Conservation (phyloP, 192 early-diverging fungal genomes). For the Coemansia sp. region DNA sequence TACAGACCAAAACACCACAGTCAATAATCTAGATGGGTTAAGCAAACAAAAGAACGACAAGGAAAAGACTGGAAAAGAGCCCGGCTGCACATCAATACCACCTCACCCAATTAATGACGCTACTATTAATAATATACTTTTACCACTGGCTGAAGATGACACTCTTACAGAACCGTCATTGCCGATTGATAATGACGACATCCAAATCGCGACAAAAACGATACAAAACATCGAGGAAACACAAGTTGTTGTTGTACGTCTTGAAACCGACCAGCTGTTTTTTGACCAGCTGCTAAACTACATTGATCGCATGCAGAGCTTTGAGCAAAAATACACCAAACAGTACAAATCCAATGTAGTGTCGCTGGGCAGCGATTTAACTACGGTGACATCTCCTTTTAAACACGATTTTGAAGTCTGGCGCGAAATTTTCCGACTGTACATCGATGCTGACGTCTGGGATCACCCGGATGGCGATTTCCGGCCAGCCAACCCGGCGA, state of each 20-base stretch:
- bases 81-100: not conserved
- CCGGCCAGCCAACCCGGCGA: conserved; percentile 56
- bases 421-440: conserved; percentile 67
- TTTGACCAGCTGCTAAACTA: conserved; percentile 61
- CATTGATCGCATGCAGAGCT: conserved; percentile 58
- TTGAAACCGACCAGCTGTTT: conserved; percentile 60
- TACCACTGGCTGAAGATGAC: not conserved
- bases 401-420: conserved; percentile 75
- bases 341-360: conserved; percentile 60
- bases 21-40: not conserved
- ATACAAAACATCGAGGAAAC: conserved; percentile 28
- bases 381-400: conserved; percentile 65
- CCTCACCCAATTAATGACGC: not conserved
- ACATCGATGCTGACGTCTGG: conserved; percentile 72
- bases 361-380: conserved; percentile 56
- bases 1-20: not conserved
- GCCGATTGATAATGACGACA: not conserved
- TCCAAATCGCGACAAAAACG: conserved; percentile 16
- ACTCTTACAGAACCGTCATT: not conserved
- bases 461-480: conserved; percentile 63
- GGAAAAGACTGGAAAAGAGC: not conserved
- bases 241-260: conserved; percentile 33
- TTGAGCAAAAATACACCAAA: conserved; percentile 58
- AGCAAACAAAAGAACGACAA: not conserved
- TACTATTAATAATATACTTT: not conserved